Evolutionary conservation across 2,329 filamentous ascomycete species (phyloP).

Genomic region (Colletotrichum liaoningense): DNA sequence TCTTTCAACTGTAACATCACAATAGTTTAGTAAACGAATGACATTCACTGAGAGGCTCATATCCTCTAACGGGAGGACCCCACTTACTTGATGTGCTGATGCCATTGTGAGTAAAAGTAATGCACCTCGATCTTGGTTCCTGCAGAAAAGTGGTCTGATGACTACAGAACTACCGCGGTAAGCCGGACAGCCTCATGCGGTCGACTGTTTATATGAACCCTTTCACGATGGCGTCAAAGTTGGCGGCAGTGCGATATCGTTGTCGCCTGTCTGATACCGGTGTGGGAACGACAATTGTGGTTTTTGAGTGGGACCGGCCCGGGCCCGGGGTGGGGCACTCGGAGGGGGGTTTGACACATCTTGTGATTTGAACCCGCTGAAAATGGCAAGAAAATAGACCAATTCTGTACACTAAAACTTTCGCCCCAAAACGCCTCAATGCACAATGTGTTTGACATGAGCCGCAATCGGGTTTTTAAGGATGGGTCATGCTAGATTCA

Average conservation of each 20-base stretch:
- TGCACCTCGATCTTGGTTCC: background rate
- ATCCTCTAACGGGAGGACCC: background rate
- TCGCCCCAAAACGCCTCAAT: background rate
- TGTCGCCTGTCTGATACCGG: constrained; percentile 21
- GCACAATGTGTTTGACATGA: background rate
- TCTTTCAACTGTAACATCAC: constrained; percentile 63
- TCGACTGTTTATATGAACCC: constrained; percentile 23
- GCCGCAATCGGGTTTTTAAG: constrained; percentile 2
- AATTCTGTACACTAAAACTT: constrained; percentile 4
- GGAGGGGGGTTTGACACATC: constrained; percentile 29
- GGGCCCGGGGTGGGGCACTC: constrained; percentile 16
- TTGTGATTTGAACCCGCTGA: constrained; percentile 1
- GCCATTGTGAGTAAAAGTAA: constrained; percentile 18
- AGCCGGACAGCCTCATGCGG: background rate
- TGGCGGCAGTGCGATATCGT: background rate
- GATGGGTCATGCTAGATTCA: constrained; percentile 20
- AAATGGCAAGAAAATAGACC: constrained; percentile 12
- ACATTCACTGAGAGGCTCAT: background rate
- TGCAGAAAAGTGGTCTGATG: constrained; percentile 14
- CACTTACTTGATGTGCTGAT: constrained; percentile 19
- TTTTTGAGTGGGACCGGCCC: constrained; percentile 30
- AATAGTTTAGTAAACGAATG: background rate
- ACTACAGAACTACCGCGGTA: background rate
- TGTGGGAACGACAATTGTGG: constrained; percentile 12
- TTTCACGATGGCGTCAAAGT: constrained; percentile 16